Evolutionary conservation across 495 filamentous ascomycete genomes (phyloP).

Genomic region (Arthonia radiata): DNA sequence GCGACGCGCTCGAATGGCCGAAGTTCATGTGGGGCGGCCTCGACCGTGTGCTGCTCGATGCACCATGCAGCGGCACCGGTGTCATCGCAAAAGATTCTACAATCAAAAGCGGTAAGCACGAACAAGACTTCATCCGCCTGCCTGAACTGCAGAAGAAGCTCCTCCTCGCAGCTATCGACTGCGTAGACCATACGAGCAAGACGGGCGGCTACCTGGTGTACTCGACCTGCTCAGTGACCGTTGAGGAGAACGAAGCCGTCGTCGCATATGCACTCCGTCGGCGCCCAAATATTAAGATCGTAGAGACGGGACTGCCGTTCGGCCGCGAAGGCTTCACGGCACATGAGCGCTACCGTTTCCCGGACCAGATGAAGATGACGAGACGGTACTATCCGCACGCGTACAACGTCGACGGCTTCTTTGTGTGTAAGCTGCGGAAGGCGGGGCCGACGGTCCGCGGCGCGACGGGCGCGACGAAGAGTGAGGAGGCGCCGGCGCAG

Average conservation of each 20-base stretch:
- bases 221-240: conserved; percentile 75
- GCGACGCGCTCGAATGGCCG: conserved; percentile 81
- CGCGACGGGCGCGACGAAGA: too few species aligned
- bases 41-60: conserved; percentile 60
- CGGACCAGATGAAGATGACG: conserved; percentile 59
- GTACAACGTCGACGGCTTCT: conserved; percentile 97
- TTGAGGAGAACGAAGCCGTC: conserved; percentile 84
- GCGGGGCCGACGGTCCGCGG: conserved; percentile 41
- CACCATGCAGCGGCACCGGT: conserved; percentile 58
- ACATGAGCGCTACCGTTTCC: conserved; percentile 75
- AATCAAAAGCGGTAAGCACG: conserved; percentile 93
- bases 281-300: conserved; percentile 78
- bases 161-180: conserved; percentile 80
- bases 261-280: conserved; percentile 79
- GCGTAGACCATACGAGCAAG: conserved; percentile 58
- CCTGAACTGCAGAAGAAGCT: conserved; percentile 90
- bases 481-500: conserved; percentile 37
- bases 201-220: conserved; percentile 90
- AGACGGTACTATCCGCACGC: conserved; percentile 81
- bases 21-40: conserved; percentile 88
- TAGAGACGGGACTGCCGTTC: conserved; percentile 81
- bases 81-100: conserved; percentile 89
- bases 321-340: conserved; percentile 73
- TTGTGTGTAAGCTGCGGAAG: conserved; percentile 66
- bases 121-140: conserved; percentile 72